Evolutionary conservation across 2,329 filamentous ascomycete genomes (phyloP).

Genomic region (Didymella pomorum): DNA sequence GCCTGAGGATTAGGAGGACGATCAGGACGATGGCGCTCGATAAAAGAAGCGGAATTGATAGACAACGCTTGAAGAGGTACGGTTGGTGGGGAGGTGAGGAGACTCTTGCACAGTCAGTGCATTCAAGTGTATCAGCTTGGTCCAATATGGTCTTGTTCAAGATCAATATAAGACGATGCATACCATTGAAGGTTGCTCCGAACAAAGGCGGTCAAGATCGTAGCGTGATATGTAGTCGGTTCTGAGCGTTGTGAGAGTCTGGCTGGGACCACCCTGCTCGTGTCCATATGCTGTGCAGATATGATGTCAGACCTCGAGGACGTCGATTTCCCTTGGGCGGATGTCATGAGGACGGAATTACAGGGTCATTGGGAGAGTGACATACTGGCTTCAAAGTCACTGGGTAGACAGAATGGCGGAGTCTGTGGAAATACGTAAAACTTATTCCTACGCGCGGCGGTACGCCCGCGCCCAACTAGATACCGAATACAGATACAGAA

Average conservation of each 20-base stretch:
- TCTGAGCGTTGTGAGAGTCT: not conserved
- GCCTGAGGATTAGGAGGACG: not conserved
- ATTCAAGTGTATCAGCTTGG: not conserved
- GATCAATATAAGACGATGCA: not conserved
- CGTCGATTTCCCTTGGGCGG: not conserved
- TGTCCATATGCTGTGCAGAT: not conserved
- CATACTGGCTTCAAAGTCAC: not conserved
- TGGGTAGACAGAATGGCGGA: not conserved
- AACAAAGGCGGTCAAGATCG: not conserved
- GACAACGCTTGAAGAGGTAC: not conserved
- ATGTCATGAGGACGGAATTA: not conserved
- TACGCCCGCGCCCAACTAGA: constrained; percentile 29
- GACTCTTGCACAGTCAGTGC: not conserved
- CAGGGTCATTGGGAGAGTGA: not conserved
- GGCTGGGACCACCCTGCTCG: constrained; percentile 4
- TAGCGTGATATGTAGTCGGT: not conserved
- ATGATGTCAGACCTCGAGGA: constrained; percentile 13
- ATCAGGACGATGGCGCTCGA: not conserved
- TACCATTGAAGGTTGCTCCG: not conserved
- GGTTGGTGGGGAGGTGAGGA: not conserved
- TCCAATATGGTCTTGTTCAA: not conserved
- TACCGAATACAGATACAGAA: constrained; percentile 49
- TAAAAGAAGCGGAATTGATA: not conserved
- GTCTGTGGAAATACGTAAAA: constrained; percentile 25
- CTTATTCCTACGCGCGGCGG: constrained; percentile 28